Percentiles rank a stretch among this genome's conserved stretches.
Evolutionary conservation across 176 grass and related monocot genomes (phyloP).

Genomic region (Alopecurus myosuroides): DNA sequence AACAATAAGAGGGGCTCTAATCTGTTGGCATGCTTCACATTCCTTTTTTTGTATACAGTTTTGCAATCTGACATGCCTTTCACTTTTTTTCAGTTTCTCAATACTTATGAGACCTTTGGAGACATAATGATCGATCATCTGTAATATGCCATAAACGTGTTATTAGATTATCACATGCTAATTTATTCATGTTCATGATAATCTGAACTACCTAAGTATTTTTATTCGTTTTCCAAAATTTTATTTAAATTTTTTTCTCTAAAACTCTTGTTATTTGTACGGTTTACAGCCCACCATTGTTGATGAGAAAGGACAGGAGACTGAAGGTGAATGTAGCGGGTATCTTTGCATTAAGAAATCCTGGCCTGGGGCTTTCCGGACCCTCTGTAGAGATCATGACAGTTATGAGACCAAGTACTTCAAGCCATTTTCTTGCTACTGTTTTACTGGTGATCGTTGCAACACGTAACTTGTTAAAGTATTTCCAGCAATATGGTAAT

Average conservation of each 20-base stretch:
- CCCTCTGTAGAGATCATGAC: constrained; percentile 78
- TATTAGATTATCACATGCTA: constrained; percentile 4
- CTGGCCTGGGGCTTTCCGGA: constrained; percentile 83
- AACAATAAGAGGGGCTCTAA: not conserved
- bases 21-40: no score
- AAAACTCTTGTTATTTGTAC: not conserved
- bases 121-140: constrained; percentile 89
- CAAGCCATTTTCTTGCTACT: constrained; percentile 77
- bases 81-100: constrained; percentile 62
- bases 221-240: no score
- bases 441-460: constrained; percentile 84
- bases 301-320: constrained; percentile 87
- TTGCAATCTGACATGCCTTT: not conserved
- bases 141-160: constrained; percentile 48
- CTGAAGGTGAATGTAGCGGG: constrained; percentile 72
- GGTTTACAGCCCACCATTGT: constrained; percentile 55
- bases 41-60: not conserved
- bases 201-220: no score
- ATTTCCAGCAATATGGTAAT: constrained; percentile 8
- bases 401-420: constrained; percentile 88
- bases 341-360: constrained; percentile 92
- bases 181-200: no score
- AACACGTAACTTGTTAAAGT: constrained; percentile 39
- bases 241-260: no score
- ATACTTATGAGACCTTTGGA: constrained; percentile 82